Percentiles rank a stretch among this genome's conserved stretches.
phyloP scores from a whole-genome alignment of 108 stramenopile species.

The Pseudonitzschia multistriata region DNA sequence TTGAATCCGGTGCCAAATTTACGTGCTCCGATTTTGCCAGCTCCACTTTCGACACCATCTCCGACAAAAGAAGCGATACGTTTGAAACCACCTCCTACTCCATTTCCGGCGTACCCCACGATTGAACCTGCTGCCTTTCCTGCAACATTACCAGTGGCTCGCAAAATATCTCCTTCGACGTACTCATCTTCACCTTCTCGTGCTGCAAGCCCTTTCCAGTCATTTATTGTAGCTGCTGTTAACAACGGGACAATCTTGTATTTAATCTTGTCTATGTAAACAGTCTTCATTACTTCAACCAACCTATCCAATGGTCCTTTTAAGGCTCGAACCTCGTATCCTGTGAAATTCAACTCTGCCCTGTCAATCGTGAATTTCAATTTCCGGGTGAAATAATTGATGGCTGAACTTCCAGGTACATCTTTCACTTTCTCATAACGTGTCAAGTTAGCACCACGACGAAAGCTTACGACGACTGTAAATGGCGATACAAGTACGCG shows the following conservation, averaged over 20 bases:
- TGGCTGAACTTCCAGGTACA: slow-evolving; percentile 61
- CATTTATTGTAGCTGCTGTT: slow-evolving; percentile 78
- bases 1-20: slow-evolving; percentile 80
- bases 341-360: slow-evolving; percentile 75
- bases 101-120: slow-evolving; percentile 62
- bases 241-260: slow-evolving; percentile 73
- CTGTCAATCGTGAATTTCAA: slow-evolving; percentile 81
- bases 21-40: slow-evolving; percentile 71
- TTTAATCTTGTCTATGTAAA: slow-evolving; percentile 76
- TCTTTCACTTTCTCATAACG: slow-evolving; percentile 51
- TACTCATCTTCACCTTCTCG: slow-evolving; percentile 83
- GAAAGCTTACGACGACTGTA: slow-evolving; percentile 67
- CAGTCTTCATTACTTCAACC: slow-evolving; percentile 68
- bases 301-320: slow-evolving; percentile 81
- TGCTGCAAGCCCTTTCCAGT: slow-evolving; percentile 81
- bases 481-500: slow-evolving; percentile 75
- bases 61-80: slow-evolving; percentile 58
- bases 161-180: slow-evolving; percentile 81
- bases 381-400: slow-evolving; percentile 75
- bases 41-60: slow-evolving; percentile 68
- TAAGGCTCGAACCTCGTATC: slow-evolving; percentile 65
- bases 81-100: slow-evolving; percentile 64
- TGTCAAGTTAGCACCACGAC: slow-evolving; percentile 65
- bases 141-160: slow-evolving; percentile 80
- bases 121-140: slow-evolving; percentile 72